Percentiles rank a stretch among this genome's conserved stretches.
Evolutionary conservation across 345 rosid genomes (phyloP).

Genomic region (Excoecaria cochinchinensis): DNA sequence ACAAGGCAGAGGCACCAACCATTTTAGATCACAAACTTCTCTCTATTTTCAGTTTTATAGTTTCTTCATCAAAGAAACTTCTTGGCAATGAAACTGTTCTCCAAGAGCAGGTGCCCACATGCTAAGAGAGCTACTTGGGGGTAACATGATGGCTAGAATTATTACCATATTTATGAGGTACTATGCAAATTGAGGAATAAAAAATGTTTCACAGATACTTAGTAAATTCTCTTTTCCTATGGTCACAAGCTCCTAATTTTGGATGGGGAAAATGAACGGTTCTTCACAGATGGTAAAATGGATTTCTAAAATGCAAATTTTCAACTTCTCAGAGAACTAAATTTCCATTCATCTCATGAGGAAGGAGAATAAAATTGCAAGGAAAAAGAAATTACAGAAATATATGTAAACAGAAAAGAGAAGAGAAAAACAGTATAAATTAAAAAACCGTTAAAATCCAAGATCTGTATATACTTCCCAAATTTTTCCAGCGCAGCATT

Average conservation of each 20-base stretch:
- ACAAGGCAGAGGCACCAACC: no score
- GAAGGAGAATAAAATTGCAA: not conserved
- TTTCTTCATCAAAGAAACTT: no score
- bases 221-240: not conserved
- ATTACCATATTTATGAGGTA: not conserved
- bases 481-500: not conserved
- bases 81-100: not conserved
- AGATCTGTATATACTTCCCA: no score
- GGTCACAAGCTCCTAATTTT: not conserved
- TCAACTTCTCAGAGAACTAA: not conserved
- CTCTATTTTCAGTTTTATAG: no score
- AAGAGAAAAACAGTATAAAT: not conserved
- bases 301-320: not conserved
- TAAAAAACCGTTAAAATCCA: not conserved
- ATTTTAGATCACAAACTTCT: no score
- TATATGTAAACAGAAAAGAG: not conserved
- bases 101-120: not conserved
- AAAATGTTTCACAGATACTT: not conserved
- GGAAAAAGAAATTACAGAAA: not conserved
- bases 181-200: not conserved
- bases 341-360: not conserved
- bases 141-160: not conserved
- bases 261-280: not conserved
- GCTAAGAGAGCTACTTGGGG: not conserved
- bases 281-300: not conserved